Evolutionary conservation across 2,329 filamentous ascomycete genomes (phyloP).

Genomic region (Furcasterigmium furcatum): DNA sequence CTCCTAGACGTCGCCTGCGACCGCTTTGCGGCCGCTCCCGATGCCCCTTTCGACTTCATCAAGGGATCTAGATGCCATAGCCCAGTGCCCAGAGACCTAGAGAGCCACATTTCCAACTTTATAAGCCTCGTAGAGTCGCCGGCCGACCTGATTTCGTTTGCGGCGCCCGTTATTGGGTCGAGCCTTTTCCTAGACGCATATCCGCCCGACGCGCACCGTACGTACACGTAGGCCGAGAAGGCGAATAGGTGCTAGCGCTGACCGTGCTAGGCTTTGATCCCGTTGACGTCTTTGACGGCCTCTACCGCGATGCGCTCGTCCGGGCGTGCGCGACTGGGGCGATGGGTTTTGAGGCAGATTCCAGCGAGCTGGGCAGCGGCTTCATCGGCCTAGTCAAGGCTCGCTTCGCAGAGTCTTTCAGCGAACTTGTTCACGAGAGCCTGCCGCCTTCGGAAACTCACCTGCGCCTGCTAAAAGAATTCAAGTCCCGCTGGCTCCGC

Average conservation of each 20-base stretch:
- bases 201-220: not conserved
- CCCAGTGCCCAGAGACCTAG: not conserved
- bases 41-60: slow-evolving; percentile 3
- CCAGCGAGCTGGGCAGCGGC: not conserved
- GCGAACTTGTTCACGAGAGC: not conserved
- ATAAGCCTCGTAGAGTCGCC: not conserved
- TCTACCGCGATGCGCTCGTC: slow-evolving; percentile 3
- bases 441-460: not conserved
- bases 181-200: slow-evolving; percentile 6
- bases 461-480: not conserved
- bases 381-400: not conserved
- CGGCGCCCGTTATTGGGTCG: slow-evolving; percentile 1
- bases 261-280: too few species aligned
- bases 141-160: not conserved
- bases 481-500: not conserved
- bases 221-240: not conserved
- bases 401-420: not conserved
- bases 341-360: not conserved
- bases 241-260: too few species aligned
- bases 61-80: not conserved
- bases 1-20: not conserved
- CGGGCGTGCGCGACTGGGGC: not conserved
- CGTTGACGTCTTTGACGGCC: slow-evolving; percentile 1
- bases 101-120: not conserved
- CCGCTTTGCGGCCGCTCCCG: not conserved